Conservation (phyloP, 2,329 filamentous ascomycete genomes). For the Neofusicoccum parvum region DNA sequence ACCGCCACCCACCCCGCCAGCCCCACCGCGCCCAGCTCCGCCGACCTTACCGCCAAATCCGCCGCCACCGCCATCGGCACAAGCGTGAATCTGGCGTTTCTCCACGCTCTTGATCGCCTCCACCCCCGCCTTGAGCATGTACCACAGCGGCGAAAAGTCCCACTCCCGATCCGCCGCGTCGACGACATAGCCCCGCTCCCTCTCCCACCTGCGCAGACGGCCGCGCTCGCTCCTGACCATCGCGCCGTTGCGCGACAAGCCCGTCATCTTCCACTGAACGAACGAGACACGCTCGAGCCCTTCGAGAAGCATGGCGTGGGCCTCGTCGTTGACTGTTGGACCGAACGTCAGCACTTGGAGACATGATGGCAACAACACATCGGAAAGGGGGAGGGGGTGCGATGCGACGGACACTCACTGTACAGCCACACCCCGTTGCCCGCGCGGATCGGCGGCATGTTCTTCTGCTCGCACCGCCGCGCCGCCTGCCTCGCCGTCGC, state of each 20-base stretch:
- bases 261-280: background rate
- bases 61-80: background rate
- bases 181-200: background rate
- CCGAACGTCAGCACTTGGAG: background rate
- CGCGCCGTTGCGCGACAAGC: background rate
- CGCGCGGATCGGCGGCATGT: conserved; percentile 21
- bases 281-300: background rate
- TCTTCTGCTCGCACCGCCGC: background rate
- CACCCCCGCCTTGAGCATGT: background rate
- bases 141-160: conserved; percentile 17
- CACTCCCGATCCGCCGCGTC: background rate
- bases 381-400: too few species aligned
- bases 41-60: background rate
- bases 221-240: background rate
- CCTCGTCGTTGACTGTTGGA: conserved; percentile 8
- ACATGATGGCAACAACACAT: too few species aligned
- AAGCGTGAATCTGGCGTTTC: background rate
- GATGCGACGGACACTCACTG: background rate
- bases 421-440: conserved; percentile 23
- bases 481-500: background rate
- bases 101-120: background rate
- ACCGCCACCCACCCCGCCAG: background rate
- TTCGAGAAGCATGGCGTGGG: background rate
- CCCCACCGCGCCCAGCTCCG: background rate
- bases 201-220: background rate